Evolutionary conservation across 1,284 basidiomycete genomes (phyloP), one percentile per base, ranked within the genome.

Genomic region (Leccinum pseudoinsigne): DNA sequence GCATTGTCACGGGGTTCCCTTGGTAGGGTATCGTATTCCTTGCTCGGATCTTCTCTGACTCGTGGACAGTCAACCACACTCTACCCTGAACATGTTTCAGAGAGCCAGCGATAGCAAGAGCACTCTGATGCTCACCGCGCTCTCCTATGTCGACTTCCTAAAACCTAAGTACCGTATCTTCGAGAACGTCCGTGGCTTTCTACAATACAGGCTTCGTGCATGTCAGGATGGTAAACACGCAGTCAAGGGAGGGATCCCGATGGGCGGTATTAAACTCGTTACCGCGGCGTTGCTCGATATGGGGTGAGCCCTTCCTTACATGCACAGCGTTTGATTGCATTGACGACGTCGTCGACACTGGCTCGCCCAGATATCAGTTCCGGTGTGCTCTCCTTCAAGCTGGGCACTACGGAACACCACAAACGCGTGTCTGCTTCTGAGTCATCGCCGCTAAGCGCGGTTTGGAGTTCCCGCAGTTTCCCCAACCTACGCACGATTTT

Each of bases 141-240:
- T 91, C 4, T 87, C 89, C 1, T 89, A 79, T 71, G 78, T 92
- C 1, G 89, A 92, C 65, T 81, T 82, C 57, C 75, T 87, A 26
- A 73, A 76, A 36, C 89, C 91, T 0, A 76, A 78, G n/a, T 84
- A 83, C 61, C 84, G 83, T 64, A 81, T 87, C 65, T 84, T 92
- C 55, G 90, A 92, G 72, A 92, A 92, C 68, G 90, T 92, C 11
- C 78, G 83, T 0, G 90, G 90, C 0, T 91, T 92, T 68, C 68
- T 90, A 2, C 74, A 71, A 12, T 88, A 80, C 67, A 81, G 77
- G 11, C 81, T 92, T 18, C 82, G 83, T 61, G 79, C 84, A 0
- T 74, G 67, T 9, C 86, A 89, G 68, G 77, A 74, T 3, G 76
- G 79, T n/a, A 67, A 68, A 34, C 74, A 88, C 71, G 70, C 74